Conservation (phyloP, 2,329 filamentous ascomycete genomes). For the Claviceps maximensis region DNA sequence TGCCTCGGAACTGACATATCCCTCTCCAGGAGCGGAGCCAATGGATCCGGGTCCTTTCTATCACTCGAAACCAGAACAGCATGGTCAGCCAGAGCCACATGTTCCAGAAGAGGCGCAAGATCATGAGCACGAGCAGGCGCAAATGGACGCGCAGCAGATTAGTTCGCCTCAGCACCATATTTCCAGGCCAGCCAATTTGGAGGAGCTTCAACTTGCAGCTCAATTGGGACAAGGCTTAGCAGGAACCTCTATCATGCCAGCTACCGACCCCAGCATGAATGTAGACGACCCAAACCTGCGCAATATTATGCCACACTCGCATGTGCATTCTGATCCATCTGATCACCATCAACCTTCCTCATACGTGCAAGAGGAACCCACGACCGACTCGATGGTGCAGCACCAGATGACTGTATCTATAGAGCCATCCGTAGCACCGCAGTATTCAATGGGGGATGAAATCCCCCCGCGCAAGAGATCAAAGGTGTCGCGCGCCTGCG, state of each 20-base stretch:
- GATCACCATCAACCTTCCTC: constrained; percentile 23
- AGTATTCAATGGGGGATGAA: constrained; percentile 37
- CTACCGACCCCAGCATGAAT: constrained; percentile 30
- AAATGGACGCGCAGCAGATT: constrained; percentile 19
- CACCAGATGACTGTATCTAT: constrained; percentile 24
- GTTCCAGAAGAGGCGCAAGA: constrained; percentile 16
- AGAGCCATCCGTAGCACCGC: constrained; percentile 22
- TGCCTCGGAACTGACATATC: constrained; percentile 28
- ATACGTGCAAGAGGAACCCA: constrained; percentile 25
- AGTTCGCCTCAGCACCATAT: constrained; percentile 28
- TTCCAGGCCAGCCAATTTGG: constrained; percentile 31
- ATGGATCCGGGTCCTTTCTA: constrained; percentile 33
- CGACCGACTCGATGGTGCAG: constrained; percentile 23
- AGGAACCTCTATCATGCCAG: constrained; percentile 32
- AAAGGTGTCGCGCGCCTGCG: constrained; percentile 79
- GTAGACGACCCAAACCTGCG: constrained; percentile 30
- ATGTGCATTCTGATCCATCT: constrained; percentile 24
- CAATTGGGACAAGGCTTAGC: constrained; percentile 43
- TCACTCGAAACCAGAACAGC: constrained; percentile 22
- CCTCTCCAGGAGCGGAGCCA: constrained; percentile 31
- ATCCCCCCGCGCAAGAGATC: constrained; percentile 62
- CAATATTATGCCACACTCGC: constrained; percentile 30
- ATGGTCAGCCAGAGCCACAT: constrained; percentile 16
- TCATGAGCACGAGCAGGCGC: constrained; percentile 18
- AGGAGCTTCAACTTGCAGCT: constrained; percentile 45